Conservation (phyloP, 148 eudicot species). For the Tetragonia tetragonoides region DNA sequence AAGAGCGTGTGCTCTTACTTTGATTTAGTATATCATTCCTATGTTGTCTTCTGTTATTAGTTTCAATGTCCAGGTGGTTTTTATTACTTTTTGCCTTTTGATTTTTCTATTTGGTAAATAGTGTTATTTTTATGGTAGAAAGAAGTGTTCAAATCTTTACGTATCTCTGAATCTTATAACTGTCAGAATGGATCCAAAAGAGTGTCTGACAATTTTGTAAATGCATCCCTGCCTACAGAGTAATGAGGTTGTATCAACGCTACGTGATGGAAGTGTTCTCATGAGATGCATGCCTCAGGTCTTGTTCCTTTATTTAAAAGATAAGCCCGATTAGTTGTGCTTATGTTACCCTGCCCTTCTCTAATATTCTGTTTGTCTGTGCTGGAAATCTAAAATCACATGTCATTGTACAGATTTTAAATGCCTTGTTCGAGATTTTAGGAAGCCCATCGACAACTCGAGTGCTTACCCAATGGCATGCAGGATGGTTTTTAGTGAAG, state of each 20-base stretch:
- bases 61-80: not conserved
- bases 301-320: not conserved
- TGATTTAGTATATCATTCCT: not conserved
- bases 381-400: conserved; percentile 5
- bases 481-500: conserved; percentile 50
- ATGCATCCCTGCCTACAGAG: conserved; percentile 29
- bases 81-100: not conserved
- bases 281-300: conserved; percentile 45
- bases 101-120: not conserved
- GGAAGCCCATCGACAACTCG: conserved; percentile 36
- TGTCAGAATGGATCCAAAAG: not conserved
- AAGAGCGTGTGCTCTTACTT: too few relatives aligned
- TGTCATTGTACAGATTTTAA: conserved; percentile 38
- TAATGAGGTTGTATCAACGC: conserved; percentile 23
- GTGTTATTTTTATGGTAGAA: not conserved
- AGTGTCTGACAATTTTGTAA: not conserved
- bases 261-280: conserved; percentile 24
- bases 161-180: not conserved
- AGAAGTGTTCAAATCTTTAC: not conserved
- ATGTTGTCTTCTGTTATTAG: not conserved
- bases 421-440: conserved; percentile 39
- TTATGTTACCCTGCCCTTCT: not conserved
- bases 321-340: not conserved
- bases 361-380: not conserved
- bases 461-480: conserved; percentile 43